Evolutionary conservation across 2,329 filamentous ascomycete genomes (phyloP), one percentile per base, ranked within the genome.

Genomic region (Huntiella bhutanensis): DNA sequence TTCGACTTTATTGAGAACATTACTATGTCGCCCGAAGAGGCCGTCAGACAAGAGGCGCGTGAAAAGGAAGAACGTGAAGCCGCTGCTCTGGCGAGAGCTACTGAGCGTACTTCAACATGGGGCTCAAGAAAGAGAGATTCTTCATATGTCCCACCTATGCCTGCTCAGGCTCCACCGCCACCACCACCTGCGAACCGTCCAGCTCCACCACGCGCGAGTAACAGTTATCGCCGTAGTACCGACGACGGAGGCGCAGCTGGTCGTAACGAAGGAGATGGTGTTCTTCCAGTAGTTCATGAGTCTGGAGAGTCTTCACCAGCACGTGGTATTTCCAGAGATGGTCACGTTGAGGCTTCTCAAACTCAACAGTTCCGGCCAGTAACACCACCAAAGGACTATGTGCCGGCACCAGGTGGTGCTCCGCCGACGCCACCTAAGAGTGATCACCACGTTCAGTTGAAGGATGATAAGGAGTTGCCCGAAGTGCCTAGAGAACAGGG

Each of bases 1-100:
- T 73, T 92, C 59, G 81, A 82, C 53, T 98, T 98, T 60, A 87
- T 98, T 57, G 79, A 80, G 43, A 80, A 81, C 34, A 80, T 93
- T 53, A 95, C 91, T 15, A 92, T 87, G 75, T 91, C 86, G 1
- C 71, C 74, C 11, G 88, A 96, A 63, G 82, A 91, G 58, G 60
- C 64, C 2, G 60, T 61, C 41, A 65, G 68, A 37, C 77, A 78
- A 32, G 48, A 49, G 40, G 19, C 42, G 6, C 48, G 43, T 12
- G 40, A 17, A 53, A 72, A 73, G 48, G 77, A 77, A 55, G 74
- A 73, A 40, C 70, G 68, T 3, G 57, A 58, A 34, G 58, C 61
- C 40, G 55, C 60, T 39, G 57, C 61, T 33, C 53, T 58, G 39
- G 52, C 58, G 7, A 43, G 46, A 8, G 41, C 46, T 3, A 43